Conservation (phyloP, 208 protist species). For the Trypanosomatidae sp. region DNA sequence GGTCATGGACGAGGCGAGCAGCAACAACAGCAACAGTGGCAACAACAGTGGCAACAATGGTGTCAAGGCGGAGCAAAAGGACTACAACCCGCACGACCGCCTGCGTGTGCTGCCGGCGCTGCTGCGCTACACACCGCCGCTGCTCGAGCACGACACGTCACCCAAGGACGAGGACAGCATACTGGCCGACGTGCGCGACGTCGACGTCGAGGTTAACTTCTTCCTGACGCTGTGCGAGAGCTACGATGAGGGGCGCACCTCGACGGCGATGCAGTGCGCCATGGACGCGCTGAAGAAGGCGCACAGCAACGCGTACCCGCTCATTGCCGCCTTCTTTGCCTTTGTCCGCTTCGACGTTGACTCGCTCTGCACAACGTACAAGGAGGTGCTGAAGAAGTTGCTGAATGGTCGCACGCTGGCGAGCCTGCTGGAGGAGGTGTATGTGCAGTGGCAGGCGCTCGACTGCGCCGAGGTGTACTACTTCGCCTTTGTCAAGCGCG, state of each 20-base stretch:
- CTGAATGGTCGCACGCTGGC: conserved; percentile 14
- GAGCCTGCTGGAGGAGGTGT: conserved; percentile 56
- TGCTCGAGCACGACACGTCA: conserved; percentile 15
- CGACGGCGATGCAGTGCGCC: conserved; percentile 9
- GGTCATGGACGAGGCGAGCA: background rate
- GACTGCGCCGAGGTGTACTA: conserved; percentile 28
- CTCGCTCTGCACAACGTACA: conserved; percentile 29
- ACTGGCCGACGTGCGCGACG: conserved; percentile 6
- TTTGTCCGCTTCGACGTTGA: conserved; percentile 74
- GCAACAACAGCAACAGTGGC: background rate
- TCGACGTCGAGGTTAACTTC: conserved; percentile 36
- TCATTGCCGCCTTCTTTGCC: conserved; percentile 67
- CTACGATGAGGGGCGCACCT: conserved; percentile 14
- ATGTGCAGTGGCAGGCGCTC: conserved; percentile 46
- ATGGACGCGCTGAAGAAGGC: conserved; percentile 10
- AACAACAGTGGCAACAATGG: conserved; percentile 1
- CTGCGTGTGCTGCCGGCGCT: conserved; percentile 70
- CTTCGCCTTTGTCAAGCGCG: conserved; percentile 29
- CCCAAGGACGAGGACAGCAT: conserved; percentile 6
- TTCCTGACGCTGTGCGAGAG: conserved; percentile 36
- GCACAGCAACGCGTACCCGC: conserved; percentile 6
- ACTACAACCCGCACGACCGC: conserved; percentile 32
- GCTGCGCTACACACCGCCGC: conserved; percentile 48
- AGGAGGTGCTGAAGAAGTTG: conserved; percentile 55
- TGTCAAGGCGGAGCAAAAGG: conserved; percentile 24